These are phyloP conservation scores for Artemisia argyi DNA, from an alignment of 129 eudicot genomes.

Conservation along the genomic window DNA sequence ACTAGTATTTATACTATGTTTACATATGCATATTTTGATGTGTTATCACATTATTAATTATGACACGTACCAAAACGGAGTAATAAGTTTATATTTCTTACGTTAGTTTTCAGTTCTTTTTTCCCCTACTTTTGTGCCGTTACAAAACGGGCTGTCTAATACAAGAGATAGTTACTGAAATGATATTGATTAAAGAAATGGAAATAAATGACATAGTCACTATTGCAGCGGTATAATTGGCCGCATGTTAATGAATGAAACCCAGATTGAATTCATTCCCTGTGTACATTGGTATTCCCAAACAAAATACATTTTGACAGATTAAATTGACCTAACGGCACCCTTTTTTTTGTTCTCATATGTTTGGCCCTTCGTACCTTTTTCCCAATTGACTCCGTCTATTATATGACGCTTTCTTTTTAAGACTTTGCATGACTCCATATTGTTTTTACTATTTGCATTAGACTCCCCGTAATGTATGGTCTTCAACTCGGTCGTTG, in stretches of 20 bases:
- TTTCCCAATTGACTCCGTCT: slow-evolving; percentile 31
- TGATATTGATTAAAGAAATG: background rate
- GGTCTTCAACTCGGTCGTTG: too few species aligned
- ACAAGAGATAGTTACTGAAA: too few species aligned
- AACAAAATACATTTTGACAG: slow-evolving; percentile 25
- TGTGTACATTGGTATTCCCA: slow-evolving; percentile 15
- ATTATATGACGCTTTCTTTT: slow-evolving; percentile 23
- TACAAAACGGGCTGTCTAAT: too few species aligned
- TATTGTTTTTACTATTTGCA: background rate
- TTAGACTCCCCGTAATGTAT: too few species aligned
- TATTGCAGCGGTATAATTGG: background rate
- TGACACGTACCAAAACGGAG: too few species aligned
- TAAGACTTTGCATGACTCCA: background rate
- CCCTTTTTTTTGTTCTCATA: slow-evolving; percentile 25
- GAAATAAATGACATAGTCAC: background rate
- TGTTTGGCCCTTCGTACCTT: slow-evolving; percentile 19
- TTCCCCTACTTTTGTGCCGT: too few species aligned
- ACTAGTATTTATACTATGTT: too few species aligned
- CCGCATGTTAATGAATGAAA: slow-evolving; percentile 1
- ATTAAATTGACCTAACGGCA: slow-evolving; percentile 43
- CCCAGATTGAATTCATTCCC: slow-evolving; percentile 15
- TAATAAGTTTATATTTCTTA: too few species aligned
- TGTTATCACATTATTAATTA: too few species aligned
- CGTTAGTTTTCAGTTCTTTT: too few species aligned
- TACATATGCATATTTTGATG: too few species aligned